These are phyloP conservation scores for Brassica napus DNA, from an alignment of 345 rosid species.

Conservation along the genomic window Da-Ae NC_063449.1:42393001-42393500, in stretches of 20 bases:
- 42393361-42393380: conserved; percentile 51
- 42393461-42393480: conserved; percentile 70
- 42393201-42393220: conserved; percentile 56
- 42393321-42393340: conserved; percentile 58
- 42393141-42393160: background rate
- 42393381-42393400: conserved; percentile 47
- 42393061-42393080: conserved; percentile 54
- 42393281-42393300: conserved; percentile 67
- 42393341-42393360: conserved; percentile 60
- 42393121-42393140: background rate
- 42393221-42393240: conserved; percentile 60
- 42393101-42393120: conserved; percentile 1
- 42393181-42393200: conserved; percentile 69
- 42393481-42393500: conserved; percentile 58
- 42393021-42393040: conserved; percentile 54
- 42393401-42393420: conserved; percentile 59
- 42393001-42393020: conserved; percentile 59
- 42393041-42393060: conserved; percentile 65
- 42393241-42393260: conserved; percentile 54
- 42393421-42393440: conserved; percentile 59
- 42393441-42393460: conserved; percentile 51
- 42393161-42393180: conserved; percentile 33
- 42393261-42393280: conserved; percentile 71
- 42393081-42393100: conserved; percentile 75
- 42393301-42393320: conserved; percentile 71